phyloP scores from a whole-genome alignment of 1,284 basidiomycete species.

The Wolfiporia cocos region DNA sequence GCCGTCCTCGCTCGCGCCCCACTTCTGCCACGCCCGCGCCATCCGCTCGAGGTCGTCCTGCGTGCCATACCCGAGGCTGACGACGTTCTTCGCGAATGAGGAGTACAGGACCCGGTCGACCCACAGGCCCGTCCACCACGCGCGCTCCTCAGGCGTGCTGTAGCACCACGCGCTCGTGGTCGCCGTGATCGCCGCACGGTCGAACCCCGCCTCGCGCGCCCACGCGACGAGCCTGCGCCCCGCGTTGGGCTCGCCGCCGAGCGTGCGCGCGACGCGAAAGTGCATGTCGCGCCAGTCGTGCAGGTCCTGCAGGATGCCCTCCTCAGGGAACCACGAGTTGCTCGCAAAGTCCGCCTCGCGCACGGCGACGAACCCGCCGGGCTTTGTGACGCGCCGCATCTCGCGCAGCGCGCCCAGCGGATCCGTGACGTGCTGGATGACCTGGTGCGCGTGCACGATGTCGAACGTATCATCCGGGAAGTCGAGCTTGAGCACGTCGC shows the following conservation, averaged over 20 bases:
- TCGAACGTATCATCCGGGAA: slow-evolving; percentile 34
- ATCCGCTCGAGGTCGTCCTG: slow-evolving; percentile 21
- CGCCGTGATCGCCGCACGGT: slow-evolving; percentile 18
- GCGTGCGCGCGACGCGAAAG: slow-evolving; percentile 18
- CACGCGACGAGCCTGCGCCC: slow-evolving; percentile 25
- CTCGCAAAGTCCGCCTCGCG: slow-evolving; percentile 30
- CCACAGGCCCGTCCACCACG: slow-evolving; percentile 30
- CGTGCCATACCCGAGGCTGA: slow-evolving; percentile 23
- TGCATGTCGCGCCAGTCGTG: slow-evolving; percentile 17
- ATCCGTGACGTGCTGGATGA: slow-evolving; percentile 36
- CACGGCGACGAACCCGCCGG: slow-evolving; percentile 36
- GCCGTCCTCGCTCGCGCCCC: slow-evolving; percentile 28
- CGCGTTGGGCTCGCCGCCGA: slow-evolving; percentile 25
- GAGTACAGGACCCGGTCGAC: slow-evolving; percentile 29
- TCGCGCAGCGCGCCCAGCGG: slow-evolving; percentile 33
- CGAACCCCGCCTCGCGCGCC: slow-evolving; percentile 27
- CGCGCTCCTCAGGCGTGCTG: slow-evolving; percentile 27
- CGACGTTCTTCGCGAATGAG: slow-evolving; percentile 22
- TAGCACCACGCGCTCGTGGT: slow-evolving; percentile 29
- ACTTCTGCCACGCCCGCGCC: slow-evolving; percentile 23
- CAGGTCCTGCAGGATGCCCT: slow-evolving; percentile 21
- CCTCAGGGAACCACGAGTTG: slow-evolving; percentile 28
- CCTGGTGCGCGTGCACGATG: slow-evolving; percentile 40
- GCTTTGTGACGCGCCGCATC: slow-evolving; percentile 37
- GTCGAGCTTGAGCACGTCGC: slow-evolving; percentile 27